Base-by-base conservation (phyloP, 2,329 filamentous ascomycete genomes). In the Neophaeococcomyces mojaviensis region DNA sequence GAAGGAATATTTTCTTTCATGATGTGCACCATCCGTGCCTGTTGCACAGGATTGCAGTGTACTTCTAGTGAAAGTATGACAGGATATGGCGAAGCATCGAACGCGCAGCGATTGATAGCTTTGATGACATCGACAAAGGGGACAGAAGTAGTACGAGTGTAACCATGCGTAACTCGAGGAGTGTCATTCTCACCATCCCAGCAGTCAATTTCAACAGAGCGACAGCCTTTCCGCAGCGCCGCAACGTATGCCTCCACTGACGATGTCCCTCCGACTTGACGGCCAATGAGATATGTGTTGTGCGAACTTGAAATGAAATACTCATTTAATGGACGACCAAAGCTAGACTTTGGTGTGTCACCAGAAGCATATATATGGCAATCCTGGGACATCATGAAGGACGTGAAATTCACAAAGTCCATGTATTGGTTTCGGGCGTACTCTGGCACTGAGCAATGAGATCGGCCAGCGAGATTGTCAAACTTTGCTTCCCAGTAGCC, bases 271-370 rank as follows among this genome's bases (percentile, higher is more conserved):
- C 82, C 84, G 2, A 97, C 82, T 64, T 98, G 92, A 44, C 89
- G 82, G 12, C 92, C 92, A 3, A 94, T 74, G 1, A 98, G 81
- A 60, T 98, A 98, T 0, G 92, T 98, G 66, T 98, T 98, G 73
- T 98, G 92, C 1, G 92, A 97, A 69, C 89, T 96, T 1, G 90
- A 97, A 55, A 98, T 92, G 70, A 88, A 96, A 66, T 98, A 98
- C 62, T 97, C 90, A 62, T 94, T 95, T 63, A 97, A 71, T 0
- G 92, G 92, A 19, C 86, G 80, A 60, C 94, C 81, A 45, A 96
- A 78, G 4, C 71, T 71, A 46, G 81, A 79, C 22, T 79, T 68
- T 10, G 76, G 66, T n/a, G 78, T 76, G 50, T 77, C 73, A 34
- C 77, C 75, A 9, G 33, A 34, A 22, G 76, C 68, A 34, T 88